Evolutionary conservation across 192 early-diverging fungal species (phyloP).

Genomic region (Neocallimastix lanati): DNA sequence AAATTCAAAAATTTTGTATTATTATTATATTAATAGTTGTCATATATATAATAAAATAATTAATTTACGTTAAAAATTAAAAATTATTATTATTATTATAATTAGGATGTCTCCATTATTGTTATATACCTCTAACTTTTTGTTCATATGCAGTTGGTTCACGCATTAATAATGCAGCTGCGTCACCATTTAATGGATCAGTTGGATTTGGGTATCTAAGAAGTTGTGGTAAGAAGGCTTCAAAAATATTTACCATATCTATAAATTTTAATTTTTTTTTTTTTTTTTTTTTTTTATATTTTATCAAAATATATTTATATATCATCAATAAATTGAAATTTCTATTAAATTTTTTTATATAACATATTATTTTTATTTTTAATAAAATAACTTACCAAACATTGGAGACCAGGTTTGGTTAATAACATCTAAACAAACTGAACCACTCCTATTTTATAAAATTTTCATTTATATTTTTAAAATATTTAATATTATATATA

Average conservation of each 20-base stretch:
- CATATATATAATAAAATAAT: too few relatives aligned
- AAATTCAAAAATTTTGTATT: too few relatives aligned
- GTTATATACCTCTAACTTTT: constrained; percentile 70
- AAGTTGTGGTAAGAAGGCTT: constrained; percentile 93
- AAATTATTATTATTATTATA: not conserved
- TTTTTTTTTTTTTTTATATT: too few relatives aligned
- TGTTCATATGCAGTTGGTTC: constrained; percentile 77
- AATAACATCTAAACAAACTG: constrained; percentile 97
- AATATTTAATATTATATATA: too few relatives aligned
- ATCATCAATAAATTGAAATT: too few relatives aligned
- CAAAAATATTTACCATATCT: constrained; percentile 99
- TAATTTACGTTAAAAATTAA: too few relatives aligned
- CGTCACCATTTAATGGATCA: constrained; percentile 97
- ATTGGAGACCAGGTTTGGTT: constrained; percentile 99
- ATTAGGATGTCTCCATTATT: not conserved
- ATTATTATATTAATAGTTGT: too few relatives aligned
- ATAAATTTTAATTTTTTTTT: too few relatives aligned
- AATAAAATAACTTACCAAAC: constrained; percentile 52
- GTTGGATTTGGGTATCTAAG: constrained; percentile 98
- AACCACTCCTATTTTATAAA: constrained; percentile 87
- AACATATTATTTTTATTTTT: not conserved
- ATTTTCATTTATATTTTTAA: too few relatives aligned
- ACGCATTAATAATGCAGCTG: constrained; percentile 93
- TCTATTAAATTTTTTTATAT: too few relatives aligned
- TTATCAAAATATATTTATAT: too few relatives aligned